These are phyloP conservation scores for Aspergillus spinulosporus DNA, from an alignment of 2,329 filamentous ascomycete species.

Conservation along the genomic window DNA sequence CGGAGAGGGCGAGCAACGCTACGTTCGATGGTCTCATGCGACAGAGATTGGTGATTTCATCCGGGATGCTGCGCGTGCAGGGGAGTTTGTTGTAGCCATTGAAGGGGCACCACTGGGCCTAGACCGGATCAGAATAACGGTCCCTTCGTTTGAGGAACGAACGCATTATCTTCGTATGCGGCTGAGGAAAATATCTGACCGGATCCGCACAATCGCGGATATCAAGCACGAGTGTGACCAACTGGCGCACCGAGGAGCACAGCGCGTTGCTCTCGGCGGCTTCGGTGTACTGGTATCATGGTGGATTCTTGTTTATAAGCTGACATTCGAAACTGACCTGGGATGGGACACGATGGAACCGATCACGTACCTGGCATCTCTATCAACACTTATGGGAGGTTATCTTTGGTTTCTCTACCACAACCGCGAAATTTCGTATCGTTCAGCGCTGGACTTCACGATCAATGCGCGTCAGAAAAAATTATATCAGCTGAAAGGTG, in stretches of 20 bases:
- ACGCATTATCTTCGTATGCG: slow-evolving; percentile 82
- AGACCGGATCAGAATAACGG: slow-evolving; percentile 70
- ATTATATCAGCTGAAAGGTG: slow-evolving; percentile 72
- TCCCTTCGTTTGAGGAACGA: slow-evolving; percentile 86
- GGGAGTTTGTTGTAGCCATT: slow-evolving; percentile 82
- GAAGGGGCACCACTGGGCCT: slow-evolving; percentile 65
- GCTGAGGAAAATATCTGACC: slow-evolving; percentile 67
- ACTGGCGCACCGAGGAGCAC: slow-evolving; percentile 73
- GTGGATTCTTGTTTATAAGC: slow-evolving; percentile 77
- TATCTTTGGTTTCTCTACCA: slow-evolving; percentile 95
- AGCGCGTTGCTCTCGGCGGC: slow-evolving; percentile 76
- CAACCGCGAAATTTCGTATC: slow-evolving; percentile 84
- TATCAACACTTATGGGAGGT: slow-evolving; percentile 81
- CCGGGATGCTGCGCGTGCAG: slow-evolving; percentile 77
- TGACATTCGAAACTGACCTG: slow-evolving; percentile 69
- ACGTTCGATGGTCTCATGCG: slow-evolving; percentile 83
- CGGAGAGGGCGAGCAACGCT: slow-evolving; percentile 47
- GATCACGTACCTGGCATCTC: slow-evolving; percentile 83
- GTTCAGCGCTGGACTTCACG: slow-evolving; percentile 82
- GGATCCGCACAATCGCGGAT: slow-evolving; percentile 68
- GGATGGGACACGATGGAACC: slow-evolving; percentile 93
- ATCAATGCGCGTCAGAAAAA: slow-evolving; percentile 74
- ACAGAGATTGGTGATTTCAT: slow-evolving; percentile 96
- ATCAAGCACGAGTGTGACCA: slow-evolving; percentile 80
- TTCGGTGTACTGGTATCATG: slow-evolving; percentile 72